phyloP scores from a whole-genome alignment of 495 filamentous ascomycete genomes.

The Xylaria castorea region DNA sequence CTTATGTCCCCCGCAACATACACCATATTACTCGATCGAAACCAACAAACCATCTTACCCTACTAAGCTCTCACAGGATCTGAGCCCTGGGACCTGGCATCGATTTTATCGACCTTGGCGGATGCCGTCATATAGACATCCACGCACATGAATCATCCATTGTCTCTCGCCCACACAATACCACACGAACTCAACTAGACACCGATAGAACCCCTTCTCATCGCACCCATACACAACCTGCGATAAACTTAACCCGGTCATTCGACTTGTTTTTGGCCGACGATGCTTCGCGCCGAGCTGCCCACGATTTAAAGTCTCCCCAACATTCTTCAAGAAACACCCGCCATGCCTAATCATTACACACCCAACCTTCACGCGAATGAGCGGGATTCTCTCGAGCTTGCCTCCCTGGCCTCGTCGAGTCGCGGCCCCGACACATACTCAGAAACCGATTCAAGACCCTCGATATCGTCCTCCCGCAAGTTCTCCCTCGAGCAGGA shows the following conservation, averaged over 20 bases:
- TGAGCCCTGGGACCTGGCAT: neutral
- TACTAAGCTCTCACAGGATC: constrained; percentile 3
- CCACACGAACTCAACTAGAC: neutral
- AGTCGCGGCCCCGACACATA: constrained; percentile 62
- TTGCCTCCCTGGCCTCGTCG: constrained; percentile 91
- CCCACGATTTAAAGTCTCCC: constrained; percentile 21
- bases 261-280: neutral
- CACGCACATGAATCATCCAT: neutral
- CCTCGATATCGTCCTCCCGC: constrained; percentile 88
- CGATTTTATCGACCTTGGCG: constrained; percentile 19
- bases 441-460: constrained; percentile 73
- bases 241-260: neutral
- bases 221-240: neutral
- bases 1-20: neutral
- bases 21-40: neutral
- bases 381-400: constrained; percentile 91
- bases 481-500: constrained; percentile 88
- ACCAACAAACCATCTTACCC: neutral
- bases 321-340: constrained; percentile 16
- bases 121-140: constrained; percentile 24
- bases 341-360: constrained; percentile 54
- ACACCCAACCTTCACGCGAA: constrained; percentile 51
- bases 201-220: constrained; percentile 1
- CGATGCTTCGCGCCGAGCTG: constrained; percentile 14
- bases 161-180: constrained; percentile 1